Evolutionary conservation across 768 basidiomycete species (phyloP), one percentile per base, ranked within the genome.

Genomic region (Daedaleopsis nitida): DNA sequence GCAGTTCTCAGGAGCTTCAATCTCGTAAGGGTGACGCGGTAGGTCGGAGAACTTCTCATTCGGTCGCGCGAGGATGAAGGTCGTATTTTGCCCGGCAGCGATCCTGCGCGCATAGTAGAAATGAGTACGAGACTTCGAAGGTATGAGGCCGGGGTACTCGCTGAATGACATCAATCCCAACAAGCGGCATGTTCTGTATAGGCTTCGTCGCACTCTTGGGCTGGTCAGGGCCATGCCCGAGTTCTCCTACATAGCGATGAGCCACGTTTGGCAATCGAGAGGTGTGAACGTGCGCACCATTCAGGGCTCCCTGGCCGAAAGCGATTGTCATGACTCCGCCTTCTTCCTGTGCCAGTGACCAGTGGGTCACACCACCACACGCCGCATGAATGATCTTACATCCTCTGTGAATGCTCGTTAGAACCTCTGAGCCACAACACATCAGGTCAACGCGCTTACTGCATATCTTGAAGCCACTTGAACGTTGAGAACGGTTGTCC

Each of bases 291-390:
- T 60, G 23, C 76, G 21, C 60, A 87, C 90, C 89, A 67, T 92
- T 91, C n/a, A 84, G 82, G n/a, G 91, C 91, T 65, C 90, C 91
- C 70, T 93, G 91, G 1, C 91, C 91, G 81, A 88, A 93, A 5
- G 86, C 88, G 32, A 96, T 87, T 4, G 92, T 91, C 88, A 96
- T 93, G 0, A 85, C 76, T n/a, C 77, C 73, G 35, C 78, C 85
- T 43, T 92, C 89, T 16, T 91, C 92, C 3, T 85, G 81, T 0
- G 89, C 84, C 32, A 91, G 77, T 7, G 88, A 80, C 80, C 92
- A 97, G 70, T 96, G 92, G 0, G 94, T 94, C 16, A 95, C 92
- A 17, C 95, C 95, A 35, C 96, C 96, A 45, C 87, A 89, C 17
- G 81, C 77, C 1, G 87, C 87, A 8, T 82, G 77, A 21, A 76